Evolutionary conservation across 139 green algal genomes (phyloP).

Genomic region (Diplosphaera chodatii): DNA sequence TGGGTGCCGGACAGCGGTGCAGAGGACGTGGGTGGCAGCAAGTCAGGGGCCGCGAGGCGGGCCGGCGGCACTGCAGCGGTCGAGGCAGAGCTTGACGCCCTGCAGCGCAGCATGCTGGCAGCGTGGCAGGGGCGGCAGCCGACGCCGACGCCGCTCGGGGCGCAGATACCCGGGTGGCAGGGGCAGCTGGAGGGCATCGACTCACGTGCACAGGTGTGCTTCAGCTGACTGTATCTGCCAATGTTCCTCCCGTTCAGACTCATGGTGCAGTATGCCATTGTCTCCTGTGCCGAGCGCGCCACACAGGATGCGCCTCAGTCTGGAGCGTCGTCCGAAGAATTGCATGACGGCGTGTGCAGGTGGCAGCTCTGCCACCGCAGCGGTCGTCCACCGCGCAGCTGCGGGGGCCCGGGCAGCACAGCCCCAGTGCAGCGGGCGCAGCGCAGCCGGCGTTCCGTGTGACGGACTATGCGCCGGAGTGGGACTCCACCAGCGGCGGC

Average conservation of each 20-base stretch:
- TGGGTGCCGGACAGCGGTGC: neutral
- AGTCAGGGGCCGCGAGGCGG: neutral
- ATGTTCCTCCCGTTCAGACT: too few species aligned
- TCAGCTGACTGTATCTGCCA: too few species aligned
- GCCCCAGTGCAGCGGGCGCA: too few species aligned
- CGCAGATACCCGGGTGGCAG: neutral
- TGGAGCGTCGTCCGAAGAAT: too few species aligned
- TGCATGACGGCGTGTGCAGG: too few species aligned
- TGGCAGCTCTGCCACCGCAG: too few species aligned
- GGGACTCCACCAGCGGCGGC: neutral
- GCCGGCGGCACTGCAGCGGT: neutral
- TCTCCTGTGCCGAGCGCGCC: too few species aligned
- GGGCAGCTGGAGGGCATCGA: neutral
- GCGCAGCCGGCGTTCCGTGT: neutral
- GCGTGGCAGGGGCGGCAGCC: neutral
- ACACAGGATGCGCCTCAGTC: too few species aligned
- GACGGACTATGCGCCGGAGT: slow-evolving; percentile 2
- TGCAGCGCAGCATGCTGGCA: neutral
- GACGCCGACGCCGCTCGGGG: neutral
- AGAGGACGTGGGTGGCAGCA: neutral
- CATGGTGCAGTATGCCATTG: too few species aligned
- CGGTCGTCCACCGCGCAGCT: too few species aligned
- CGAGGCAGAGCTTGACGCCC: neutral
- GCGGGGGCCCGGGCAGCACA: too few species aligned
- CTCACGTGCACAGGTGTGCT: neutral